Base-by-base conservation (phyloP, 2,329 filamentous ascomycete genomes). In the Beauveria sp. region DNA sequence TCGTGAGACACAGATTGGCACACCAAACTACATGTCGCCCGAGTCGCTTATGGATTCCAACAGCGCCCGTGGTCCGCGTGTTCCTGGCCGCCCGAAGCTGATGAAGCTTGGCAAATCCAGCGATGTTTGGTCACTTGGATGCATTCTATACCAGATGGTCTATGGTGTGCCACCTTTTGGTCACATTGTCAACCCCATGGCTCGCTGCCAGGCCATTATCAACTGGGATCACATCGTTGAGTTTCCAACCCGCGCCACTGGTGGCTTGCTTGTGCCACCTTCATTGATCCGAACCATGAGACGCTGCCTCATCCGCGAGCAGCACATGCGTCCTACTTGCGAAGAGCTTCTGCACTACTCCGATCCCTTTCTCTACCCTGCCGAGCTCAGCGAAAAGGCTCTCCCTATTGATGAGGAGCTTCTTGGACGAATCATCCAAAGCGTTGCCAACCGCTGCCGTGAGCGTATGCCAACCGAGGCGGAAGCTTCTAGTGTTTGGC, bases 21-120 rank as follows among this genome's bases (percentile, higher is more conserved):
- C 94, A 0, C 92, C 94, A 3, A 99, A 96, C 73, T 99, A 97
- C 79, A 99, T 99, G 94, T 96, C 91, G 1, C 94, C 94, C 0
- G 94, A 99, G 75, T 92, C 90, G 2, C 82, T 99, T 54, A 86
- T 96, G 71, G 94, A 97, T 74, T 89, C 87, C 28, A 96, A 96
- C 66, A 87, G 86, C 59, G 73, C 79, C 20, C 75, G 78, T 61
- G 85, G 79, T 62, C 68, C 77, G 61, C 65, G 76, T 9, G 64
- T 74, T 2, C 71, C 71, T 2, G 75, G 73, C 5, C 71, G 76
- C 24, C 81, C 85, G 16, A 96, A 92, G 72, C 81, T 97, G 63
- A 94, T 97, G 87, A 96, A 96, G 72, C 81, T 99, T 7, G 96
- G 94, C 63, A 97, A 97, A 70, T 91, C 94, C 7, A 94, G 89